A percentile compares a stretch with the other conserved stretches of the same genome.
Evolutionary conservation across 2,329 filamentous ascomycete species (phyloP).

Genomic region (Neurospora crassa): DNA sequence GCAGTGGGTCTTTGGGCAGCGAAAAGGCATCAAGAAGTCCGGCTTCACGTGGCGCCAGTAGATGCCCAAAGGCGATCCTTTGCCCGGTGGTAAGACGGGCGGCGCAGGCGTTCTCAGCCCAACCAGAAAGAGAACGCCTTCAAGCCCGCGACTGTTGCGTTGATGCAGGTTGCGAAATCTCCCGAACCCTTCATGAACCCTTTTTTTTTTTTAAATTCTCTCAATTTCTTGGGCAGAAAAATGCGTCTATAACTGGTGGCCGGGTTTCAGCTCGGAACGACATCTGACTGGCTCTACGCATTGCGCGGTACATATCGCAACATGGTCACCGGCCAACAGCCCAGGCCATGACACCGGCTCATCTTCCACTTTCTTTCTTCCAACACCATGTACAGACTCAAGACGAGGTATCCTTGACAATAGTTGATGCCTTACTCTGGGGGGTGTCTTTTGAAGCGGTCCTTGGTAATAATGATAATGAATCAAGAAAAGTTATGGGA

Average conservation of each 20-base stretch:
- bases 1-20: constrained; percentile 26
- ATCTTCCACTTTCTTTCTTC: not conserved
- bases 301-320: not conserved
- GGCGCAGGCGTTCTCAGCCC: constrained; percentile 18
- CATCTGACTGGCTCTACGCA: not conserved
- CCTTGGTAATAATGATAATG: not conserved
- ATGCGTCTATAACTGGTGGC: not conserved
- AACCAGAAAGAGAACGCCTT: constrained; percentile 12
- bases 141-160: constrained; percentile 6
- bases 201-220: constrained; percentile 2
- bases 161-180: constrained; percentile 6
- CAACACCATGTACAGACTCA: not conserved
- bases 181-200: constrained; percentile 3
- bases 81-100: constrained; percentile 11
- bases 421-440: not conserved
- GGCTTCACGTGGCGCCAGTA: constrained; percentile 31
- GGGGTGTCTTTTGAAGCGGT: not conserved
- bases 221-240: constrained; percentile 12
- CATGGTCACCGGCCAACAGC: not conserved
- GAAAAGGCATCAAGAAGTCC: constrained; percentile 18
- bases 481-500: not conserved
- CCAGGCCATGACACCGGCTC: not conserved
- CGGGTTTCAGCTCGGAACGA: not conserved
- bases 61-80: constrained; percentile 13
- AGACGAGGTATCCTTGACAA: not conserved